Percentiles rank a stretch among this genome's conserved stretches.
phyloP scores from a whole-genome alignment of 257 asterid species.

The Primulina eburnea region DNA sequence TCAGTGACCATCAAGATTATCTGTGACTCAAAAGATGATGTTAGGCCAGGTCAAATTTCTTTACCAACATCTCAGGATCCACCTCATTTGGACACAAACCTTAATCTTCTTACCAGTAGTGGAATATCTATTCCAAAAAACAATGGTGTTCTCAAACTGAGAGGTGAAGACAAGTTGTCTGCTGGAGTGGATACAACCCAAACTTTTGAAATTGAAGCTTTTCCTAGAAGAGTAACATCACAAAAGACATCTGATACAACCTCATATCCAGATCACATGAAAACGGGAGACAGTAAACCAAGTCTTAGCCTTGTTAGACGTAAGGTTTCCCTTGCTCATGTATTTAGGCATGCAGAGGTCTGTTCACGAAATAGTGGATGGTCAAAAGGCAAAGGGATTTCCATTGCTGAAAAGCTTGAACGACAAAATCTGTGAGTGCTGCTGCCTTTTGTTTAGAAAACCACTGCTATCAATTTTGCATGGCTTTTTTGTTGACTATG shows the following conservation, averaged over 20 bases:
- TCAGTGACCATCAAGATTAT: conserved; percentile 79
- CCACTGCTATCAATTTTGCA: background rate
- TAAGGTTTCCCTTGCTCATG: conserved; percentile 90
- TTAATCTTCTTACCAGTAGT: background rate
- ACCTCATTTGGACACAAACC: conserved; percentile 25
- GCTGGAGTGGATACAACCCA: conserved; percentile 46
- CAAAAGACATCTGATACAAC: conserved; percentile 15
- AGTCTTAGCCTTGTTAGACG: conserved; percentile 78
- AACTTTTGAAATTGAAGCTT: conserved; percentile 59
- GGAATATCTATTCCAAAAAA: conserved; percentile 11
- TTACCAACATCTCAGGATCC: conserved; percentile 45
- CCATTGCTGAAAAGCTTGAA: conserved; percentile 94
- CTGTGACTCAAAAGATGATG: conserved; percentile 53
- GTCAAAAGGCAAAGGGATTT: conserved; percentile 82
- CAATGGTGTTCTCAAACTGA: conserved; percentile 29
- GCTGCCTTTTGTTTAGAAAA: conserved; percentile 3
- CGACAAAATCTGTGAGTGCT: conserved; percentile 79
- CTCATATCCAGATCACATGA: conserved; percentile 33
- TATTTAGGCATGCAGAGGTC: conserved; percentile 89
- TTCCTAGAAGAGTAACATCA: conserved; percentile 29
- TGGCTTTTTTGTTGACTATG: conserved; percentile 10
- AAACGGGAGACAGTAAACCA: conserved; percentile 47
- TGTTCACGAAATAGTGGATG: conserved; percentile 60
- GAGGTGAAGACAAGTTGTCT: conserved; percentile 31
- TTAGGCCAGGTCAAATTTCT: conserved; percentile 33